Base-by-base conservation (phyloP, 1,139 yeast genomes). In the Schwanniomyces etchellsii region DNA sequence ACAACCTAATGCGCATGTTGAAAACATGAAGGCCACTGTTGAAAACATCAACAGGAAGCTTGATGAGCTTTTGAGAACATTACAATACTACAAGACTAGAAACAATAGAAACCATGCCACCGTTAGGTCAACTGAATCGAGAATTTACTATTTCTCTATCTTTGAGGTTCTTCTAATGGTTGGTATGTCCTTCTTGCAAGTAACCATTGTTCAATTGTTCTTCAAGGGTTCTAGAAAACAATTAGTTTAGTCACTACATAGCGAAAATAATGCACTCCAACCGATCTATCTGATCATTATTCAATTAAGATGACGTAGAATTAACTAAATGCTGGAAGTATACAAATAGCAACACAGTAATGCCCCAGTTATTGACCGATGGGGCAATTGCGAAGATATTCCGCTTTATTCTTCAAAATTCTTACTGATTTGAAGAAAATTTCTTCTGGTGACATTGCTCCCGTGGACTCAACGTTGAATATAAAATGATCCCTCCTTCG, bases 361-460 rank as follows among this genome's bases (percentile, higher is more conserved):
- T n/a, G 7, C 7, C 7, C 7, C 14, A 11, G 13, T 47, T 58
- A 71, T 53, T 77, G 83, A 32, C 80, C 72, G 39, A 82, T 81
- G 34, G 91, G 91, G 57, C 91, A 82, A 49, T 67, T 76, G 55
- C 82, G 77, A 55, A 88, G 70, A 50, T 81, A 81, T 43, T 79
- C 81, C 22, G 94, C 95, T 64, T 91, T 91, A 52, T 80, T 80
- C 59, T 79, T 83, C 56, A 91, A 70, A 34, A 86, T 78, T 53
- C 91, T 74, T 35, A 91, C 83, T 37, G 93, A 77, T 59, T 91
- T 91, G 61, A 84, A 78, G 60, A 91, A 91, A 33, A 91, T 86
- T 59, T 89, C 97, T 49, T 85, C 95, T 14, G 98, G 96, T 18
- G 86, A 71, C 95, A 91, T 89, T 29, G 96, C 96, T 24, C 98